These are phyloP conservation scores for Pythium aquatile DNA, from an alignment of 352 stramenopile genomes.

Conservation along the genomic window DNA sequence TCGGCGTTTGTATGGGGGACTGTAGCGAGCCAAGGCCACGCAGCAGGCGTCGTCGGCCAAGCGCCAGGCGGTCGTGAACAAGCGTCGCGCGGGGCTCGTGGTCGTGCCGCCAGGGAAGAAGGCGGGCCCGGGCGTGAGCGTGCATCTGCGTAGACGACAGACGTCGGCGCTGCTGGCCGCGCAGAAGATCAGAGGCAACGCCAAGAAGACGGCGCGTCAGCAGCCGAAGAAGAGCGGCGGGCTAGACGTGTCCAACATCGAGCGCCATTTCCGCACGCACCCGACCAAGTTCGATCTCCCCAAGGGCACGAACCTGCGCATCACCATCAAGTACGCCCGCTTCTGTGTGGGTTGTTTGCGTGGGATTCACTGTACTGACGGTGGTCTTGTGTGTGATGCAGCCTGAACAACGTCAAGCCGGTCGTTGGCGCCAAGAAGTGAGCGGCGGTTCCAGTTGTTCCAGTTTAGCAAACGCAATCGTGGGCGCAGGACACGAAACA, in stretches of 20 bases:
- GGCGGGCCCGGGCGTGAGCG: constrained; percentile 20
- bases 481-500: not conserved
- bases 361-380: not conserved
- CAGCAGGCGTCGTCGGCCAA: constrained; percentile 47
- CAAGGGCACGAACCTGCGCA: constrained; percentile 74
- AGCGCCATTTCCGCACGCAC: constrained; percentile 72
- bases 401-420: constrained; percentile 69
- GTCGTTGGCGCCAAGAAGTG: constrained; percentile 64
- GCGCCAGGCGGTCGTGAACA: constrained; percentile 70
- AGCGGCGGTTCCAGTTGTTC: not conserved
- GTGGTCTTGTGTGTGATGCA: constrained; percentile 17
- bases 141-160: constrained; percentile 44
- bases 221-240: constrained; percentile 23
- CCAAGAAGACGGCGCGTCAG: not conserved
- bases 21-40: constrained; percentile 41
- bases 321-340: constrained; percentile 73
- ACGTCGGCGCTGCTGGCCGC: constrained; percentile 39
- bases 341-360: not conserved
- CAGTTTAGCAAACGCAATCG: not conserved
- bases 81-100: constrained; percentile 57
- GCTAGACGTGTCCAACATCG: constrained; percentile 77
- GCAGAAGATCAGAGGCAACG: constrained; percentile 23
- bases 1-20: constrained; percentile 17
- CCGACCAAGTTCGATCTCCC: constrained; percentile 81
- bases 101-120: constrained; percentile 27